phyloP scores from a whole-genome alignment of 352 stramenopile species.

The Globisporangium alternatum region DNA sequence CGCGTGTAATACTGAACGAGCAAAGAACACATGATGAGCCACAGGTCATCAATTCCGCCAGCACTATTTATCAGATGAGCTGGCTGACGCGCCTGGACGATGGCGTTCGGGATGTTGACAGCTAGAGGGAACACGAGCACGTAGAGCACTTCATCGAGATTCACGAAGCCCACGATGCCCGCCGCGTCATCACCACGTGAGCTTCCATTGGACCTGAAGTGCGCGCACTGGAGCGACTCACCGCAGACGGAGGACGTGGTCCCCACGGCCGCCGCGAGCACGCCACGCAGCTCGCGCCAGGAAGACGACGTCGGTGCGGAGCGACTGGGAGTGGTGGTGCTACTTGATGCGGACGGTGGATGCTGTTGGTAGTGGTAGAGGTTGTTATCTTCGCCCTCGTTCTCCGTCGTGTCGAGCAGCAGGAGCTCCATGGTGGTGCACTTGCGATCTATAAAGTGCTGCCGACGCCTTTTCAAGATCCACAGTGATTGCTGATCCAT shows the following conservation, averaged over 20 bases:
- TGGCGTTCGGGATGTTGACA: slow-evolving; percentile 12
- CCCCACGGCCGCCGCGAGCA: slow-evolving; percentile 56
- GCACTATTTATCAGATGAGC: not conserved
- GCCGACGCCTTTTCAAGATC: slow-evolving; percentile 13
- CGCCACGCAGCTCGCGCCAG: slow-evolving; percentile 48
- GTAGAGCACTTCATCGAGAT: slow-evolving; percentile 55
- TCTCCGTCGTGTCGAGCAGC: slow-evolving; percentile 60
- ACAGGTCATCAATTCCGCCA: not conserved
- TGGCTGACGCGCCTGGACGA: slow-evolving; percentile 20
- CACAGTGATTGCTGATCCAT: not conserved
- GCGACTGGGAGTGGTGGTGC: not conserved
- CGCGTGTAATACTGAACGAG: slow-evolving; percentile 43
- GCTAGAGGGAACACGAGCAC: slow-evolving; percentile 37
- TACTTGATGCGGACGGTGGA: not conserved
- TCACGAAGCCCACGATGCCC: slow-evolving; percentile 38
- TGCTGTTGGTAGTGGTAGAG: slow-evolving; percentile 40
- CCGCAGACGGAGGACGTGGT: slow-evolving; percentile 44
- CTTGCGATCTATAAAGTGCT: too few relatives aligned
- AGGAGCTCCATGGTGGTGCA: slow-evolving; percentile 40
- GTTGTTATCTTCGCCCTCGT: slow-evolving; percentile 66
- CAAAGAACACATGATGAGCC: slow-evolving; percentile 10
- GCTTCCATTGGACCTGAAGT: slow-evolving; percentile 22
- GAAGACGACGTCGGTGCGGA: slow-evolving; percentile 6
- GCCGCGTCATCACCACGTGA: not conserved
- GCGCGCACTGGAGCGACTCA: slow-evolving; percentile 34